These are phyloP conservation scores for Endocalyx cinctus DNA, from an alignment of 2,329 filamentous ascomycete species.

Conservation along the genomic window DNA sequence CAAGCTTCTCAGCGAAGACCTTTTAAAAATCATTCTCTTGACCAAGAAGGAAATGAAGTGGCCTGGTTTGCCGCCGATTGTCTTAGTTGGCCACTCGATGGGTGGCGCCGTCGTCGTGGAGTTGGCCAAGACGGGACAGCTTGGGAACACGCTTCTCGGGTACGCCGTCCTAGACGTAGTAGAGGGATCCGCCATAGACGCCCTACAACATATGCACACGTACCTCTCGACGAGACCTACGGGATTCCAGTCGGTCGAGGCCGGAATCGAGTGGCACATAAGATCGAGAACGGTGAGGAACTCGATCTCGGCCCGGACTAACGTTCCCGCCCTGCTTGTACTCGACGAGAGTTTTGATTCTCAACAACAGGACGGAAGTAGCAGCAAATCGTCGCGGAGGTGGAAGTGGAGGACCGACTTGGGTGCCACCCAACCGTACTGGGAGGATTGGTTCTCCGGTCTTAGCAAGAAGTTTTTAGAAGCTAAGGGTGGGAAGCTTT, in stretches of 20 bases:
- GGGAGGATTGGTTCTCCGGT: constrained; percentile 89
- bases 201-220: constrained; percentile 87
- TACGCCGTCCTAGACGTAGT: constrained; percentile 94
- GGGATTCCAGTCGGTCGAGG: constrained; percentile 70
- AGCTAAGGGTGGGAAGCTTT: constrained; percentile 56
- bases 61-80: constrained; percentile 65
- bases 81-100: constrained; percentile 88
- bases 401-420: constrained; percentile 89
- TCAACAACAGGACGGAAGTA: background rate
- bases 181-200: constrained; percentile 92
- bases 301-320: constrained; percentile 74
- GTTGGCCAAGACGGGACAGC: constrained; percentile 61
- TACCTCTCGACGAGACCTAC: constrained; percentile 79
- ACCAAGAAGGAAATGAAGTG: constrained; percentile 68
- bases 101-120: constrained; percentile 89
- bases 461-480: constrained; percentile 83
- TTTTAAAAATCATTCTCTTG: constrained; percentile 63
- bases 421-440: constrained; percentile 78
- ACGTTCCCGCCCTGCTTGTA: constrained; percentile 74
- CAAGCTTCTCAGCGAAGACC: constrained; percentile 66
- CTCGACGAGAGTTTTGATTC: constrained; percentile 12
- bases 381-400: constrained; percentile 30
- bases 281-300: constrained; percentile 84
- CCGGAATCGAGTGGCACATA: constrained; percentile 91
- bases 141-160: constrained; percentile 69